These are phyloP conservation scores for Erucastrum elatum DNA, from an alignment of 345 rosid genomes.

Conservation along the genomic window DNA sequence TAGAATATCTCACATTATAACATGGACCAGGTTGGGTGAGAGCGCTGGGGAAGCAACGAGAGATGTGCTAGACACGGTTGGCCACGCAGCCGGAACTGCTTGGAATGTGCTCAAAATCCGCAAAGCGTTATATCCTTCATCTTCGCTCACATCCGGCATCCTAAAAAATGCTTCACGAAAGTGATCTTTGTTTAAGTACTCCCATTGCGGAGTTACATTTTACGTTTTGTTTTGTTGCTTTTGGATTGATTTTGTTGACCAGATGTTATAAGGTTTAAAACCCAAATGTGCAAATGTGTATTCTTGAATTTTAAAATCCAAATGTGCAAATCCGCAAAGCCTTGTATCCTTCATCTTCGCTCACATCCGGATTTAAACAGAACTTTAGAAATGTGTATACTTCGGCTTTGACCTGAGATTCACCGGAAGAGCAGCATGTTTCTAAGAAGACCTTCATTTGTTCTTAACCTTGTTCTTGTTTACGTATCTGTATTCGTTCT, in stretches of 20 bases:
- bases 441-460: too few species aligned
- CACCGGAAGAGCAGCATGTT: too few species aligned
- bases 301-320: neutral
- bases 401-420: too few species aligned
- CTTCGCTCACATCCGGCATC: conserved; percentile 56
- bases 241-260: neutral
- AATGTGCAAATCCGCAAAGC: neutral
- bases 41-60: conserved; percentile 78
- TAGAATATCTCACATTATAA: neutral
- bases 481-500: too few species aligned
- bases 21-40: conserved; percentile 63
- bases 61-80: conserved; percentile 75
- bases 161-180: conserved; percentile 44
- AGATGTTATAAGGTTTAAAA: neutral
- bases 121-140: conserved; percentile 68
- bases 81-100: conserved; percentile 63
- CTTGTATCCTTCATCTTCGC: too few species aligned
- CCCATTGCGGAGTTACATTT: neutral
- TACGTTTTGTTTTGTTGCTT: neutral
- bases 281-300: neutral
- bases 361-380: too few species aligned
- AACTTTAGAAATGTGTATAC: too few species aligned
- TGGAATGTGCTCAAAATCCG: conserved; percentile 83
- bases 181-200: neutral
- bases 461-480: too few species aligned